These are phyloP conservation scores for Dictyostelium brefeldianum DNA, from an alignment of 78 protist genomes.

Conservation along the genomic window DNA sequence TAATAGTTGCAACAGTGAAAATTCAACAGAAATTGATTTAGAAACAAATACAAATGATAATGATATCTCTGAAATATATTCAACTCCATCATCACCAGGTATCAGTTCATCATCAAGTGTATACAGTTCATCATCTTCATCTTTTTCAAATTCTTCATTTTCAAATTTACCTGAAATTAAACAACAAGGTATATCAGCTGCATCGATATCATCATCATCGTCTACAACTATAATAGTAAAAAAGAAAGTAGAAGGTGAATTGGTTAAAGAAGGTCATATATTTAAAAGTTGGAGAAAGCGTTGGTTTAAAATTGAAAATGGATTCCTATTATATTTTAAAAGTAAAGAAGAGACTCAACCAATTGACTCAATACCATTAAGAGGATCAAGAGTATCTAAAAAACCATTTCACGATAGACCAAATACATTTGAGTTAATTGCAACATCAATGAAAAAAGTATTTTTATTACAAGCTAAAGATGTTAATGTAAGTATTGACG, in stretches of 20 bases:
- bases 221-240: slow-evolving; percentile 4
- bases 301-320: slow-evolving; percentile 66
- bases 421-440: slow-evolving; percentile 63
- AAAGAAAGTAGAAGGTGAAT: slow-evolving; percentile 48
- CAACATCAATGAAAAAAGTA: slow-evolving; percentile 50
- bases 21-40: neutral
- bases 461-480: slow-evolving; percentile 57
- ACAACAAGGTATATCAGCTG: neutral
- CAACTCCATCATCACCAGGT: slow-evolving; percentile 22
- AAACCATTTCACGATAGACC: slow-evolving; percentile 67
- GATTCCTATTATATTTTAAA: slow-evolving; percentile 45
- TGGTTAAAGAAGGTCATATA: slow-evolving; percentile 57
- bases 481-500: slow-evolving; percentile 22
- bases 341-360: slow-evolving; percentile 52
- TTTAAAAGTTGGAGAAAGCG: slow-evolving; percentile 49
- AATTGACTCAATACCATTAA: slow-evolving; percentile 54
- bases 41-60: neutral
- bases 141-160: neutral
- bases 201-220: neutral
- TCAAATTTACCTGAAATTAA: neutral
- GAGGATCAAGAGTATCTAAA: slow-evolving; percentile 69
- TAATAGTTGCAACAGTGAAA: neutral
- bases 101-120: neutral
- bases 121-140: neutral
- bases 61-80: slow-evolving; percentile 1